These are phyloP conservation scores for Cercospora sesami DNA, from an alignment of 2,329 filamentous ascomycete species.

Conservation along the genomic window DNA sequence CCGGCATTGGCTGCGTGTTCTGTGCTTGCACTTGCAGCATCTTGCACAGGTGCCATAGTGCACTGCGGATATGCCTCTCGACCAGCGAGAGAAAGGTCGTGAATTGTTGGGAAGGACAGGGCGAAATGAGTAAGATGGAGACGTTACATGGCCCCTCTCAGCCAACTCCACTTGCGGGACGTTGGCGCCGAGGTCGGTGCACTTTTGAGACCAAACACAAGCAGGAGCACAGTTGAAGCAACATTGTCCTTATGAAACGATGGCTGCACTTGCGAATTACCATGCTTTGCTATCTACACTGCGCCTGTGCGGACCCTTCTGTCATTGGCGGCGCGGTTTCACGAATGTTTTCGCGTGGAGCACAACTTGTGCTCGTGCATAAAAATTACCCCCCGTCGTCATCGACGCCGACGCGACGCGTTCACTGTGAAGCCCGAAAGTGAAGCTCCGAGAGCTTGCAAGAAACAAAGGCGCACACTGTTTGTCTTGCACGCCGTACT, in stretches of 20 bases:
- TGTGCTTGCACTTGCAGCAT: neutral
- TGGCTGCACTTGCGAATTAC: neutral
- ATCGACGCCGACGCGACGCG: conserved; percentile 1
- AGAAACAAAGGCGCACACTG: neutral
- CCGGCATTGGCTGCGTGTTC: conserved; percentile 22
- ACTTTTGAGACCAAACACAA: neutral
- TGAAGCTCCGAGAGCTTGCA: neutral
- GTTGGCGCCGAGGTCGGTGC: conserved; percentile 1
- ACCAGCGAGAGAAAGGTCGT: neutral
- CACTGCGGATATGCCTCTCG: neutral
- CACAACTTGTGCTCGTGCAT: conserved; percentile 1
- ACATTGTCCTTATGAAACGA: neutral
- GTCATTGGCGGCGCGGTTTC: neutral
- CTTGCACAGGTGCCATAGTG: neutral
- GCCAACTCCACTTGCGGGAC: conserved; percentile 5
- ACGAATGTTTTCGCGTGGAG: neutral
- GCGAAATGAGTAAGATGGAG: conserved; percentile 6
- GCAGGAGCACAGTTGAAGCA: neutral
- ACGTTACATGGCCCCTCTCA: conserved; percentile 1
- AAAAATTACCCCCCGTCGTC: neutral
- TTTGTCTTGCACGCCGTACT: neutral
- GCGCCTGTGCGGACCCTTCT: neutral
- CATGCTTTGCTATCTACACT: neutral
- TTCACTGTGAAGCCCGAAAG: neutral
- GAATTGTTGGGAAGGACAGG: neutral